Evolutionary conservation across 805 yeast genomes (phyloP), one percentile per base, ranked within the genome.

Genomic region (Cyberlindnera amylophila): DNA sequence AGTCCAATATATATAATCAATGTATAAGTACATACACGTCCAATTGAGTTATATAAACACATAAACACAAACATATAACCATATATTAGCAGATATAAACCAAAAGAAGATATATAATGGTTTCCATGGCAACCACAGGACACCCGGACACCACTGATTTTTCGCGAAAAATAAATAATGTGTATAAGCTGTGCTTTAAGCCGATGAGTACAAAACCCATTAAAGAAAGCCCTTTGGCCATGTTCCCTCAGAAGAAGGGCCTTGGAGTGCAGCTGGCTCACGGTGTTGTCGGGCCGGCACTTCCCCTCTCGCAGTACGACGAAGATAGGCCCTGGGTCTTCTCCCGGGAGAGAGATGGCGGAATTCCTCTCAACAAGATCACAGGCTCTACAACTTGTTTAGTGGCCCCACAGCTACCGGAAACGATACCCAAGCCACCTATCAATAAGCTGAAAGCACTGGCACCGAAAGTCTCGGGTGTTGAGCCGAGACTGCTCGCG

Each of bases 201-300:
- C 8, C 19, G 17, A 36, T 16, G 27, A 6, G 23, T n/a, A n/a
- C n/a, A n/a, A n/a, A n/a, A n/a, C n/a, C n/a, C n/a, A n/a, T n/a
- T n/a, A n/a, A n/a, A n/a, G n/a, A n/a, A n/a, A n/a, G n/a, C n/a
- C n/a, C n/a, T n/a, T n/a, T 12, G n/a, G 14, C n/a, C 21, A 54
- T 55, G 57, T 69, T 72, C 72, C 74, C 75, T 38, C 63, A 64
- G 14, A 71, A 63, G 41, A 49, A 57, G 23, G 71, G 70, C 7
- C 55, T 66, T 14, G 77, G 77, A 2, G 61, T 59, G 3, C 74
- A 70, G 54, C 57, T 73, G 31, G 50, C 68, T 2, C 67, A 65
- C 45, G 79, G 79, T 1, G 56, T 65, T 0, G 58, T 57, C 10
- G 77, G 77, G 0, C 47, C 63, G 2, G 54, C 50, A n/a, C 36